Base-by-base conservation (phyloP, 129 eudicot species). In the Deinandra increscens region DNA sequence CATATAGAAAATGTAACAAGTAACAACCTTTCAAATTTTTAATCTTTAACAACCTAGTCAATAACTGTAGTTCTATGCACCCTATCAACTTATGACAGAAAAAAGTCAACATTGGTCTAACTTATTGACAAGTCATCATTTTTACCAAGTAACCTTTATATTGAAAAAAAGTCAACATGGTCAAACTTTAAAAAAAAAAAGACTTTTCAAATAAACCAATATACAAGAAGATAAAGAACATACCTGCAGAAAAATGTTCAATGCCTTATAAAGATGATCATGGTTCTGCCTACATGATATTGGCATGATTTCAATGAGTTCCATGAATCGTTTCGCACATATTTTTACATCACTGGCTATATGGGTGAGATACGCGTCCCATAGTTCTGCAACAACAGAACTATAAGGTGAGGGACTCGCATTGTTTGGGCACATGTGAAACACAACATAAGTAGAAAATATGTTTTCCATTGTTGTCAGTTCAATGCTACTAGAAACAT, bases 191-290 rank as follows among this genome's bases (percentile, higher is more conserved):
- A 26, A 26, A 26, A 26, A 26, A 26, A 26, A 26, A 26, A 26
- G n/a, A 1, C 31, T 58, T 19, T 33, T 58, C 38, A 19, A 60
- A 23, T 19, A 68, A 68, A 60, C 20, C 42, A 49, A 49, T 55
- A 62, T 22, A 51, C 64, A 33, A 22, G 18, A 22, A 50, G 53
- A 17, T 69, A 61, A 70, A 44, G 46, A 59, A 26, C 66, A 45
- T 82, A 86, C 98, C 82, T 78, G 79, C 49, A 93, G 81, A 72
- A 75, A 93, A 33, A 76, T 81, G 73, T 75, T 76, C 50, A 93
- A 63, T 53, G 95, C 97, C 75, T 50, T 78, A 69, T 93, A 93
- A 59, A 93, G 95, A 78, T 86, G 79, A 75, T 93, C 95, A 55
- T 93, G 98, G 61, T 74, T 89, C 53, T 78, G 82, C 80, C 98